These are phyloP conservation scores for Coprinellus micaceus DNA, from an alignment of 768 basidiomycete genomes.

Conservation along the genomic window DNA sequence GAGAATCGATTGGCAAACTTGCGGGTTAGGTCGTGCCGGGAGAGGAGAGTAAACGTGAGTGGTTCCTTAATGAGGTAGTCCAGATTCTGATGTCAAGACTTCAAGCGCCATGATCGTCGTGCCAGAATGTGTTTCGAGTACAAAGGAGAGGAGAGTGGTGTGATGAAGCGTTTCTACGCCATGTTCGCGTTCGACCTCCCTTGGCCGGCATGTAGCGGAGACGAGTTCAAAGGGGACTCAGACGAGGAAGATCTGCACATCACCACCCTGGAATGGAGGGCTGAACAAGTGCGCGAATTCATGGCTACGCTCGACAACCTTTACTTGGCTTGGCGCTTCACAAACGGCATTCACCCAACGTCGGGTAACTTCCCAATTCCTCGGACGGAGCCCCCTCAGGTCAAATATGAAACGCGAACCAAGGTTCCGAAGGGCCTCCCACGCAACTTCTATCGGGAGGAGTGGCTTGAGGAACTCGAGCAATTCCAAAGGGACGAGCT, in stretches of 20 bases:
- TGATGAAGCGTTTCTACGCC: neutral
- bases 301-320: neutral
- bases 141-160: neutral
- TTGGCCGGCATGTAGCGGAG: neutral
- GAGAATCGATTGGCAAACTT: neutral
- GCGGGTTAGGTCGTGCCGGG: neutral
- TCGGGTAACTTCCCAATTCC: neutral
- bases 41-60: neutral
- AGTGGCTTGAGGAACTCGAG: neutral
- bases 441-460: neutral
- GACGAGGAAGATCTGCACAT: neutral
- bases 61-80: too few relatives aligned
- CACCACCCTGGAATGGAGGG: neutral
- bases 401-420: neutral
- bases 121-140: neutral
- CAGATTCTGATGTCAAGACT: neutral
- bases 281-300: neutral
- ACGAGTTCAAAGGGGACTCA: neutral
- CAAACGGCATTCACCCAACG: neutral
- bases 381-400: neutral
- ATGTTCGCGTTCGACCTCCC: neutral
- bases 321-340: neutral
- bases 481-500: neutral
- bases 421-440: neutral
- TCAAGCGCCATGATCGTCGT: neutral